A percentile compares a stretch with the other conserved stretches of the same genome.
Evolutionary conservation across 2,329 filamentous ascomycete species (phyloP).

Genomic region (Alternaria sp.): DNA sequence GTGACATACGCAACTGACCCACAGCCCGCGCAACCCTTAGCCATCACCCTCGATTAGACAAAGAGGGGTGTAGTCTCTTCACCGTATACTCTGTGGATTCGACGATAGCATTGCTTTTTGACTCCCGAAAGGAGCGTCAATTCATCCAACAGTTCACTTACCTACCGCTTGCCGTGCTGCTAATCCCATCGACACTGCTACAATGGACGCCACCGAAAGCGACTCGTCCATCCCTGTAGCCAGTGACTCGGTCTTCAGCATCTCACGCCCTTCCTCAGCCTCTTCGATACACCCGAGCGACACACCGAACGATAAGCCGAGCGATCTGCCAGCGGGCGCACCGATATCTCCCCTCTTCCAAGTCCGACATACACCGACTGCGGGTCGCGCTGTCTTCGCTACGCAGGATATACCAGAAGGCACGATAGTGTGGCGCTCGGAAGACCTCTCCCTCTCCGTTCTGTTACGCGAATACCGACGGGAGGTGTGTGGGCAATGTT

Average conservation of each 20-base stretch:
- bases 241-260: slow-evolving; percentile 17
- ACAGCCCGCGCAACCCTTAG: slow-evolving; percentile 8
- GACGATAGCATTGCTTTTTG: not conserved
- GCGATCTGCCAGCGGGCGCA: slow-evolving; percentile 26
- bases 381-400: slow-evolving; percentile 56
- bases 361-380: slow-evolving; percentile 49
- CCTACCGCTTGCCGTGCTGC: slow-evolving; percentile 1
- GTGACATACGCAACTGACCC: slow-evolving; percentile 42
- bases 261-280: slow-evolving; percentile 20
- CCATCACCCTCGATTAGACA: not conserved
- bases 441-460: slow-evolving; percentile 49
- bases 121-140: not conserved
- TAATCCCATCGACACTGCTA: slow-evolving; percentile 2
- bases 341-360: slow-evolving; percentile 42
- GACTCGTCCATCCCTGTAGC: slow-evolving; percentile 14
- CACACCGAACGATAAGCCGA: slow-evolving; percentile 4
- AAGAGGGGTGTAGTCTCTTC: not conserved
- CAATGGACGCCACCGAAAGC: slow-evolving; percentile 13
- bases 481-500: slow-evolving; percentile 58
- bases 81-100: not conserved
- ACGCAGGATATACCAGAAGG: slow-evolving; percentile 39
- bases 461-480: slow-evolving; percentile 55
- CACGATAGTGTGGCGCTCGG: slow-evolving; percentile 47
- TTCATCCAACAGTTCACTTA: not conserved
- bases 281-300: slow-evolving; percentile 15